Percentiles rank a stretch among this genome's conserved stretches.
Conservation (phyloP, 768 basidiomycete genomes). For the Boletus patriciae region DNA sequence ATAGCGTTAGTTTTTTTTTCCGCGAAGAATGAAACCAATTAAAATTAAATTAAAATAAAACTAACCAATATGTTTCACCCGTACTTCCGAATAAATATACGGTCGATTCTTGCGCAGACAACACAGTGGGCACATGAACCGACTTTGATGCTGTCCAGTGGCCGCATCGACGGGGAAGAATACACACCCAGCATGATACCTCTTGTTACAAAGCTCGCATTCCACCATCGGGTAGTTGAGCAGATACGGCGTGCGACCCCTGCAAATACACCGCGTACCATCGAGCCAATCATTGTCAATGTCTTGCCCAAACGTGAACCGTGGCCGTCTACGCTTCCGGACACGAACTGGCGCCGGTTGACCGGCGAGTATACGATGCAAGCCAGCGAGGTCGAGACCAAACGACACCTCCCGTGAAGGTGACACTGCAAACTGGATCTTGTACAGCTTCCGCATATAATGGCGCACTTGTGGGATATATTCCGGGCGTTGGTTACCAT, state of each 20-base stretch:
- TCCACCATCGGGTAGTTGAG: conserved; percentile 61
- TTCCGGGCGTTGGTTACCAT: conserved; percentile 69
- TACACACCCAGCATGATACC: conserved; percentile 75
- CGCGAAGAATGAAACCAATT: not conserved
- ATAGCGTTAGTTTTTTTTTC: conserved; percentile 13
- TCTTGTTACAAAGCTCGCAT: conserved; percentile 63
- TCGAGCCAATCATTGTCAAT: conserved; percentile 71
- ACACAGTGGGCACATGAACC: conserved; percentile 77
- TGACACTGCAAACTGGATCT: conserved; percentile 86
- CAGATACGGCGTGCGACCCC: conserved; percentile 63
- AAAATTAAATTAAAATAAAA: conserved; percentile 12
- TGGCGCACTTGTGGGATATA: conserved; percentile 83
- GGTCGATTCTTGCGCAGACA: conserved; percentile 68
- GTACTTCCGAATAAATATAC: conserved; percentile 75
- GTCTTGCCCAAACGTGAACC: conserved; percentile 76
- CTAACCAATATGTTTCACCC: conserved; percentile 64
- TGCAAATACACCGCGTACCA: conserved; percentile 77
- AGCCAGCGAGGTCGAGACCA: conserved; percentile 76
- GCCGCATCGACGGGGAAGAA: conserved; percentile 58
- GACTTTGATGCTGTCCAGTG: conserved; percentile 32
- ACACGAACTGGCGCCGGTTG: conserved; percentile 51
- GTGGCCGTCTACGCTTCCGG: conserved; percentile 58
- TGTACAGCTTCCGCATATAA: conserved; percentile 88
- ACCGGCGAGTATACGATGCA: conserved; percentile 78
- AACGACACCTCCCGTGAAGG: conserved; percentile 79